Evolutionary conservation across 768 basidiomycete genomes (phyloP), one percentile per base, ranked within the genome.

Genomic region (Pholiota molesta): DNA sequence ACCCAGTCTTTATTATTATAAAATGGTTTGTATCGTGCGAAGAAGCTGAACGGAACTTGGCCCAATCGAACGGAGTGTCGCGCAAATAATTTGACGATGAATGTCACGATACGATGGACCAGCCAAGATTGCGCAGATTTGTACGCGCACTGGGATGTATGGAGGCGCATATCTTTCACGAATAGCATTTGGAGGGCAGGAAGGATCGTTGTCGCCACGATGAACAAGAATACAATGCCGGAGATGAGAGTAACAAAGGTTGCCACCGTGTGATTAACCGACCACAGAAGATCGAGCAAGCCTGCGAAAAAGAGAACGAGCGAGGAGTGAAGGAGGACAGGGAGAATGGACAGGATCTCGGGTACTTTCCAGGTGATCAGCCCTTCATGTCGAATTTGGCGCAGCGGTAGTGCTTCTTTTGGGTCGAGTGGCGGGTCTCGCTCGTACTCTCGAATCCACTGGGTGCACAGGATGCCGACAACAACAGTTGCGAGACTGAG

Each of bases 401-500:
- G 68, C 17, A 68, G 23, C 1, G 65, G 44, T 19, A 71, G 45
- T 9, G 64, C 57, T 35, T 66, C 65, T 53, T 65, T 60, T 2
- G 65, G 55, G n/a, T 61, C 61, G 2, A 67, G 61, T 2, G 59
- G 42, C 14, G 62, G 53, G 3, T 63, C 60, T 13, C 65, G 60
- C 37, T 67, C 62, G 55, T 67, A 71, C 64, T 69, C 66, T 3
- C 70, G 65, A 13, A 71, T 54, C 71, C 70, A 72, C 57, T 72
- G 71, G 10, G 66, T 64, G 57, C 67, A 67, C 23, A 74, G 59
- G 35, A 72, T 75, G 14, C 69, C 71, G 21, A 72, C 45, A 21
- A 74, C 59, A 6, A 69, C 73, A 13, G 70, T 64, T 10, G 68
- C 64, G 16, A 75, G 65, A 42, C 68, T 70, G 55, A 72, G 65